Evolutionary conservation across 805 yeast genomes (phyloP), one percentile per base, ranked within the genome.

Genomic region (Starmerella riodocensis): DNA sequence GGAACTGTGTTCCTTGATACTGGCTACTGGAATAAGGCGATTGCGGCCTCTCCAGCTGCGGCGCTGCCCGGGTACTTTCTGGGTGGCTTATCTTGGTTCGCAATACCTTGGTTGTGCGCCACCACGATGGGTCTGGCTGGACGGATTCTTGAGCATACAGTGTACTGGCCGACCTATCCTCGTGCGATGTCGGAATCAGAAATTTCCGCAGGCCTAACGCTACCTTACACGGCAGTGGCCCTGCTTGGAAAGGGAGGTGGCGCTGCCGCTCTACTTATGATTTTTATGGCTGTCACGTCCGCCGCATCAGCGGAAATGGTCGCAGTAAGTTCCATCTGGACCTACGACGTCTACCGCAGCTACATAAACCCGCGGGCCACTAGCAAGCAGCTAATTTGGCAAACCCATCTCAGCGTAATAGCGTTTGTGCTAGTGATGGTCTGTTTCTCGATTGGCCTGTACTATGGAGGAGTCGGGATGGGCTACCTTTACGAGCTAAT

Each of bases 31-130:
- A 79, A 79, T 62, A 83, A 83, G 62, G 93, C 93, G 11, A 79
- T 84, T 56, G 83, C 93, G 22, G 76, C 88, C 7, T 70, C 78
- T 44, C 93, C 94, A 18, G 79, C 74, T 9, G 76, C 91, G 33
- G 83, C 93, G 23, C 63, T 84, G 49, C 88, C 91, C 6, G 95
- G 94, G 18, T 85, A 85, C 59, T 75, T 82, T 20, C 61, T 81
- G 42, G 95, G 94, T 42, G 94, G 94, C 22, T 58, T 85, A 32
- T 79, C 88, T 0, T 85, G 95, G 94, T 78, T 82, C 56, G 86
- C 93, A 6, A 77, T 85, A 48, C 95, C 95, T 34, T 78, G 77
- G 66, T 69, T 81, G 41, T 70, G 75, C 37, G 80, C 93, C 13
- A 76, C 88, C 2, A 79, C 93, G 6, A 69, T 83, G 79, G 94